These are phyloP conservation scores for Raddia distichophylla DNA, from an alignment of 176 grass and related monocot species.

Conservation along the genomic window DNA sequence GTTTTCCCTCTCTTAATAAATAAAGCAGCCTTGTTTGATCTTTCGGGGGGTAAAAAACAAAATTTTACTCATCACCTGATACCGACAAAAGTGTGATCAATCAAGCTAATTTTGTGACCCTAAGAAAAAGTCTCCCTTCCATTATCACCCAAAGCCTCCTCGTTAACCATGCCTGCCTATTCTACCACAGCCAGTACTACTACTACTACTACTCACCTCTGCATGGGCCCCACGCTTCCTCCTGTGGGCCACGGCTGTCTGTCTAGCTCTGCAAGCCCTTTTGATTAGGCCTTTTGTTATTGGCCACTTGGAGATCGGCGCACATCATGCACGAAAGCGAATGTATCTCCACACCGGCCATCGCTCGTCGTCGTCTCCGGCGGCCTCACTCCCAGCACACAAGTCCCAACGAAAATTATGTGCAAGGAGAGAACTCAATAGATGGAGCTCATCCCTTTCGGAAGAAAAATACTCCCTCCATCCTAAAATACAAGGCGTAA, in stretches of 20 bases:
- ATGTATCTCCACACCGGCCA: constrained; percentile 6
- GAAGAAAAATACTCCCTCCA: too few species aligned
- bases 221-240: background rate
- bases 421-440: background rate
- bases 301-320: background rate
- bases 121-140: background rate
- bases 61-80: background rate
- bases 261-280: background rate
- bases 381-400: too few species aligned
- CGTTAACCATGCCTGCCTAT: background rate
- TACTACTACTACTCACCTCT: background rate
- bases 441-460: too few species aligned
- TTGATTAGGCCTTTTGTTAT: background rate
- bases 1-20: too few species aligned
- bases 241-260: constrained; percentile 18
- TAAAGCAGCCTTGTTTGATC: background rate
- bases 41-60: background rate
- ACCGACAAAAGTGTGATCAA: background rate
- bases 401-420: background rate
- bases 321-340: constrained; percentile 26
- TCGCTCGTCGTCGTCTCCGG: constrained; percentile 7
- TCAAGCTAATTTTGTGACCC: background rate
- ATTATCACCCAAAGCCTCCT: constrained; percentile 16
- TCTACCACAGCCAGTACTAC: too few species aligned
- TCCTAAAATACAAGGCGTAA: too few species aligned